Base-by-base conservation (phyloP, 768 basidiomycete genomes). In the Fistulinella prunicolor region DNA sequence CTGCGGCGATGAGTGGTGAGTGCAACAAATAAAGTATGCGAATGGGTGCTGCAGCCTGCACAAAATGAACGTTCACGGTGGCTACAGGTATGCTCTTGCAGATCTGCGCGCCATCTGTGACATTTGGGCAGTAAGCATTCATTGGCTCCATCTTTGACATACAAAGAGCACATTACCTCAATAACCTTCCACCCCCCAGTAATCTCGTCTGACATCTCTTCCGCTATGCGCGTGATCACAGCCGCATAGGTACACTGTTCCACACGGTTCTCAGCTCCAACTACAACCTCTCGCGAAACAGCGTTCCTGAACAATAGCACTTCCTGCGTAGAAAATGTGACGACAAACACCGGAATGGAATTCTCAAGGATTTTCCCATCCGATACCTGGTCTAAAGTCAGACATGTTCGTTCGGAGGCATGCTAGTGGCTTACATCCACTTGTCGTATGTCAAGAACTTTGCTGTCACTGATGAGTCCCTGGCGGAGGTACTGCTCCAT, bases 181-280 rank as follows among this genome's bases (percentile, higher is more conserved):
- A 97, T 79, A 44, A 98, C 82, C 70, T 97, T 98, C 95, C 96
- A 99, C 12, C 96, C 96, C 36, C 91, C 94, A 0, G 96, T 99
- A 38, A 96, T 75, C 66, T 94, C 90, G 64, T 98, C 89, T 23
- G 83, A 83, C 53, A 97, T 72, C 63, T 97, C 92, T 58, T 86
- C 86, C 62, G 90, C 85, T 24, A 92, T 71, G 22, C 94, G 81
- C 16, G 94, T 97, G 50, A 99, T 69, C 1, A 91, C 94, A 21
- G 93, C 92, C 16, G 88, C 89, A 65, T 99, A 99, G 19, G 81
- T 83, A 60, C 92, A 94, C 63, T 94, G 90, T 69, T 96, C 93
- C 24, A 98, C 94, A 57, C 82, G 81, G 63, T 94, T 78, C 63
- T 94, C 91, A 3, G 89, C 84, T 1, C 96, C 96, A 14, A 95